Conservation (phyloP, 768 basidiomycete species). For the Cyclocybe aegerita region DNA sequence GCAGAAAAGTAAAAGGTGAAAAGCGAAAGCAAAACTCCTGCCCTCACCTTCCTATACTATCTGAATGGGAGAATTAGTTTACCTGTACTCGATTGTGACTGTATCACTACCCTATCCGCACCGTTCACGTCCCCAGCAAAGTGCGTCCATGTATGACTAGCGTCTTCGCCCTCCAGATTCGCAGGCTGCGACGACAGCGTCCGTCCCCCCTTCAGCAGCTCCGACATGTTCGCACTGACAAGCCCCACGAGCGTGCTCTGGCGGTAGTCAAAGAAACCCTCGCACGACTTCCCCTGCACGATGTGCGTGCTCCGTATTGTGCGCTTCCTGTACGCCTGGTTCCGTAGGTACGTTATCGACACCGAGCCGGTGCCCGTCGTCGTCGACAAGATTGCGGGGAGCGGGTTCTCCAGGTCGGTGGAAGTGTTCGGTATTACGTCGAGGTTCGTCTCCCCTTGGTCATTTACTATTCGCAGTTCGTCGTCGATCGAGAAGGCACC, state of each 20-base stretch:
- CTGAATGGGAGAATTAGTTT: not conserved
- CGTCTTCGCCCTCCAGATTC: too few relatives aligned
- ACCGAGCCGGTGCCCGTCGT: conserved; percentile 49
- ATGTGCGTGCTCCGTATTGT: conserved; percentile 41
- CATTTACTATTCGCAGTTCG: conserved; percentile 29
- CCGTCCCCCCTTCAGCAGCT: too few relatives aligned
- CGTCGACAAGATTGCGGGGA: conserved; percentile 38
- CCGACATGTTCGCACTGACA: too few relatives aligned
- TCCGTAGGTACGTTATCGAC: conserved; percentile 41
- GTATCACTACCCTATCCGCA: too few relatives aligned
- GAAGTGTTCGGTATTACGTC: too few relatives aligned
- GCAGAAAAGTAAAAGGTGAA: too few relatives aligned
- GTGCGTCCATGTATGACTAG: not conserved
- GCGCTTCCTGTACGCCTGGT: conserved; percentile 36
- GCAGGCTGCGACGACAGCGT: too few relatives aligned
- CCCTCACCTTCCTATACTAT: not conserved
- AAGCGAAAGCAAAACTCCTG: too few relatives aligned
- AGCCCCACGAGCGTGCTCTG: too few relatives aligned
- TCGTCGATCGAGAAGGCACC: conserved; percentile 44
- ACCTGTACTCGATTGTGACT: not conserved
- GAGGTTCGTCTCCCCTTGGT: too few relatives aligned
- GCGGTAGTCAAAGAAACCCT: too few relatives aligned
- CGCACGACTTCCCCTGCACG: conserved; percentile 4
- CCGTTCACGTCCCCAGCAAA: not conserved
- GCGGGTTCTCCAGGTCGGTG: conserved; percentile 23